Percentiles rank a stretch among this genome's conserved stretches.
phyloP scores from a whole-genome alignment of 768 basidiomycete species.

The Fibroporia radiculosa region DNA sequence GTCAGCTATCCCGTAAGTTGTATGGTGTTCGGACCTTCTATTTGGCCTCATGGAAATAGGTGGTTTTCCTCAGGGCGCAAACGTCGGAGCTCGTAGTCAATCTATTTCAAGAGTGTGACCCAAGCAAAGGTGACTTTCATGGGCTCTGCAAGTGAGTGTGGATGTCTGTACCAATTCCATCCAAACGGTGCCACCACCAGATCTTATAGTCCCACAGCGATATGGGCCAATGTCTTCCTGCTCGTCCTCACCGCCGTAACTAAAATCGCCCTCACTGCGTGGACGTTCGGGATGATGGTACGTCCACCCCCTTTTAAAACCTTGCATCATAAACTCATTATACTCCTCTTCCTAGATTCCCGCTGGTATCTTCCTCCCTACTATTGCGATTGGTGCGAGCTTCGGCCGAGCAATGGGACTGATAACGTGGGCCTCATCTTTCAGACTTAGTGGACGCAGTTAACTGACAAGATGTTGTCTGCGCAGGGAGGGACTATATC shows the following conservation, averaged over 20 bases:
- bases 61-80: constrained; percentile 68
- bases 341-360: constrained; percentile 41
- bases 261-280: constrained; percentile 59
- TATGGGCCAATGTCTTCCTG: constrained; percentile 61
- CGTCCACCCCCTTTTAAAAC: constrained; percentile 4
- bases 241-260: constrained; percentile 52
- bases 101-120: constrained; percentile 77
- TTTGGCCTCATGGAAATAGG: constrained; percentile 27
- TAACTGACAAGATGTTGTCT: not conserved
- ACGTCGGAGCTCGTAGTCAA: constrained; percentile 78
- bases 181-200: not conserved
- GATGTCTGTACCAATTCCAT: not conserved
- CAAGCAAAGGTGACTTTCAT: constrained; percentile 56
- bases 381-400: constrained; percentile 68
- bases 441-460: not conserved
- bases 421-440: constrained; percentile 39
- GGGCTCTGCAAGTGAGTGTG: constrained; percentile 71
- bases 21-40: not conserved
- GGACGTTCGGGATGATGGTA: constrained; percentile 79
- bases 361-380: constrained; percentile 70
- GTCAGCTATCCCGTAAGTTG: constrained; percentile 55
- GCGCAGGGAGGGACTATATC: constrained; percentile 55
- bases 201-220: constrained; percentile 47
- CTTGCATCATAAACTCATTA: not conserved
- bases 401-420: constrained; percentile 65